A percentile compares a stretch with the other conserved stretches of the same genome.
phyloP scores from a whole-genome alignment of 176 grass and related monocot genomes.

The Phoenix roebelenii region DNA sequence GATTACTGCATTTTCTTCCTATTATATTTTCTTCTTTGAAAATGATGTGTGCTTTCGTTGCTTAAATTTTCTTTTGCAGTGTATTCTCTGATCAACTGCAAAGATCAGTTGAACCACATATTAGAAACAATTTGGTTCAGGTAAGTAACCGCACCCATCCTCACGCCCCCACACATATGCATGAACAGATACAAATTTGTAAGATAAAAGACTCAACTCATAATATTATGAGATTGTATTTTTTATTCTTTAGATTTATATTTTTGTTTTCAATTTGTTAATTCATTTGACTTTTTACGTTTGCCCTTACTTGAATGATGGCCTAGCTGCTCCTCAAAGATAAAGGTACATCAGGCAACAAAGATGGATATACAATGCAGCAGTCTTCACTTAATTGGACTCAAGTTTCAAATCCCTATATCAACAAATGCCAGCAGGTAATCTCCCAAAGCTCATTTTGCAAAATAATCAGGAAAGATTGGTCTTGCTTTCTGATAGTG shows the following conservation, averaged over 20 bases:
- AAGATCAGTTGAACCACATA: conserved; percentile 39
- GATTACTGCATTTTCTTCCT: not conserved
- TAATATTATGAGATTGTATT: no score
- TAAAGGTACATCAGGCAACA: conserved; percentile 18
- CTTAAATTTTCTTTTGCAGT: conserved; percentile 33
- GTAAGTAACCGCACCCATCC: conserved; percentile 20
- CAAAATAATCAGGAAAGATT: not conserved
- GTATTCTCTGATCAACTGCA: conserved; percentile 72
- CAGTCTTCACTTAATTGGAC: conserved; percentile 19
- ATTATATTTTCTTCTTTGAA: conserved; percentile 9
- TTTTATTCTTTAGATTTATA: not conserved
- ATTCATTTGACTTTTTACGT: no score
- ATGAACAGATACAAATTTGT: no score
- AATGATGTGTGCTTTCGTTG: not conserved
- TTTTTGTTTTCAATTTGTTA: not conserved
- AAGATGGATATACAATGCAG: conserved; percentile 12
- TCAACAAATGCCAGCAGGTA: conserved; percentile 30
- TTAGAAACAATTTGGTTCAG: conserved; percentile 35
- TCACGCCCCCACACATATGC: no score
- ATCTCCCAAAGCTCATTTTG: not conserved
- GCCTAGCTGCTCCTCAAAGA: conserved; percentile 31
- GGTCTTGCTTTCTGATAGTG: not conserved
- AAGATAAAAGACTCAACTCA: no score
- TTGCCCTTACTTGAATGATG: not conserved
- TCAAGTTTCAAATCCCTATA: conserved; percentile 12